Evolutionary conservation across 805 yeast species (phyloP), one percentile per base, ranked within the genome.

Genomic region (Pichia ethanolica): DNA sequence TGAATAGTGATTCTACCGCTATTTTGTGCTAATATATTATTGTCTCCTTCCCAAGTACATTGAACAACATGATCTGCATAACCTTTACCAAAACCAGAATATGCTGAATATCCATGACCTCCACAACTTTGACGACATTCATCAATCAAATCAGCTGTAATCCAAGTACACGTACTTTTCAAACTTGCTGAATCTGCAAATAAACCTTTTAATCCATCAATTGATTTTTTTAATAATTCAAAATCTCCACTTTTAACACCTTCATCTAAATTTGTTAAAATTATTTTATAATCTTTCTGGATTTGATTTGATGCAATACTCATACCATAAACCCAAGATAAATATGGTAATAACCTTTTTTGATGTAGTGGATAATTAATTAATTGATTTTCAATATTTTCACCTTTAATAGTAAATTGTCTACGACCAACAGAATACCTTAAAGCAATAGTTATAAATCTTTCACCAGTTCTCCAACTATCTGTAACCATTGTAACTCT

Each of bases 21-120:
- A 47, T 89, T 83, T 67, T 88, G 80, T 2, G 89, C 86, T 55
- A 90, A 74, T 41, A 90, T 84, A 61, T 82, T 89, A 72, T 90
- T 90, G 68, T 90, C 97, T 67, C 97, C 97, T 72, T 90, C 97
- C 97, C 97, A 90, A 20, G 97, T 90, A 69, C 96, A 89, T 71
- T 90, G 97, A 39, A 90, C 97, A n/a, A 86, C 96, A 88, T 95
- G 91, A 66, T 90, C 97, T 54, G 78, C 77, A 71, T 81, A 88
- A 11, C 89, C 89, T 64, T 84, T 87, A 39, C 95, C 96, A 64
- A 90, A 86, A 2, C 90, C 96, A 56, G 88, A 81, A 68, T 90
- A 90, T n/a, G 89, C 81, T 27, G 95, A 88, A 70, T 90, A 90
- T 39, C 97, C 97, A 68, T 87, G 96, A 34, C 97, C 97, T 65